phyloP scores from a whole-genome alignment of 1,139 yeast genomes.

The Scheffersomyces titani region DNA sequence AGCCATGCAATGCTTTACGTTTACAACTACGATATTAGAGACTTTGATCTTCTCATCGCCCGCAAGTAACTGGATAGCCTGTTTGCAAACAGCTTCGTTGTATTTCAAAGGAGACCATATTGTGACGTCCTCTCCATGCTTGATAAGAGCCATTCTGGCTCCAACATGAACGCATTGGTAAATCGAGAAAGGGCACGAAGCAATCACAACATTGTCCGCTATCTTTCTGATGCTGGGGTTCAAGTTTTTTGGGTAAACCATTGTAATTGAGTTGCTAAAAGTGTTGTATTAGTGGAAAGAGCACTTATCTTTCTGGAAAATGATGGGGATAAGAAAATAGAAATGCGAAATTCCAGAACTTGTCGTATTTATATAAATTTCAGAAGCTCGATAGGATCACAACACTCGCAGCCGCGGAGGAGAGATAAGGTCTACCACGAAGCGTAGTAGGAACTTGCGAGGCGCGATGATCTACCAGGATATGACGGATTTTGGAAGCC shows the following conservation, averaged over 20 bases:
- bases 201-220: constrained; percentile 6
- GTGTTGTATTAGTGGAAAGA: background rate
- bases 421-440: background rate
- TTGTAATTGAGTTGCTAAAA: background rate
- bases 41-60: constrained; percentile 14
- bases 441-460: background rate
- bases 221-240: constrained; percentile 6
- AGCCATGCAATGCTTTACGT: constrained; percentile 9
- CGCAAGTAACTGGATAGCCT: constrained; percentile 12
- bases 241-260: constrained; percentile 8
- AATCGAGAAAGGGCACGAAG: constrained; percentile 9
- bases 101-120: constrained; percentile 11
- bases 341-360: background rate
- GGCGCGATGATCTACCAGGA: background rate
- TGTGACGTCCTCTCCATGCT: constrained; percentile 5
- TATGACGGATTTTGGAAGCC: background rate
- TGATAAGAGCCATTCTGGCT: constrained; percentile 10
- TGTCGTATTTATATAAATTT: too few relatives aligned
- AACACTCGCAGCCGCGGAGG: background rate
- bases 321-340: background rate
- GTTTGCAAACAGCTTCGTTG: constrained; percentile 6
- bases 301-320: background rate
- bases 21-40: constrained; percentile 8
- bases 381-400: background rate
- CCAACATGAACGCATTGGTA: constrained; percentile 6